Conservation (phyloP, 2,329 filamentous ascomycete species). For the Aspergillus thermomutatus region DNA sequence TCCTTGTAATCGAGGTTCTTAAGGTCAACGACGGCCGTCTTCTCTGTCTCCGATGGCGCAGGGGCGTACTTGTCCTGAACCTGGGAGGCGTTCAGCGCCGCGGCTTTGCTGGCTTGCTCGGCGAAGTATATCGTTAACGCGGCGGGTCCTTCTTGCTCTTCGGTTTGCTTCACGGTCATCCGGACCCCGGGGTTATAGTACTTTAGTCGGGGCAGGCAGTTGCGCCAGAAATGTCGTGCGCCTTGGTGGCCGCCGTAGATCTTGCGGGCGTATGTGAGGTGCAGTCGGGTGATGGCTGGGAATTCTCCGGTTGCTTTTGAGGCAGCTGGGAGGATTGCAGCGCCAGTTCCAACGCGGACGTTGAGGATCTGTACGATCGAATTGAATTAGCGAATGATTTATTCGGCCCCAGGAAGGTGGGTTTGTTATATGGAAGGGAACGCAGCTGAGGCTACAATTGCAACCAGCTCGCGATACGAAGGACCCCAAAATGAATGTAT, state of each 20-base stretch:
- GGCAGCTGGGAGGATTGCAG: slow-evolving; percentile 66
- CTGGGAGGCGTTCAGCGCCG: slow-evolving; percentile 21
- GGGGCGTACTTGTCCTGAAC: slow-evolving; percentile 34
- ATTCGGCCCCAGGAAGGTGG: not conserved
- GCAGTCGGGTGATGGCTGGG: slow-evolving; percentile 40
- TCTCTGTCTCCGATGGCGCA: slow-evolving; percentile 27
- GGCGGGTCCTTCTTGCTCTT: slow-evolving; percentile 45
- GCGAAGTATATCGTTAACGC: slow-evolving; percentile 43
- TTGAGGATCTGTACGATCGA: slow-evolving; percentile 59
- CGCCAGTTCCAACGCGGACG: slow-evolving; percentile 77
- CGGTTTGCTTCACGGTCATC: slow-evolving; percentile 74
- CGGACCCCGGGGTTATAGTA: slow-evolving; percentile 85
- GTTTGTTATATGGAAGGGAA: not conserved
- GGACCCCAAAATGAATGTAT: not conserved
- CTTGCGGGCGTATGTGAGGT: slow-evolving; percentile 44
- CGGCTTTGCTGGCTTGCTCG: slow-evolving; percentile 27
- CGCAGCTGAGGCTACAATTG: not conserved
- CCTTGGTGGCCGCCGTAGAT: slow-evolving; percentile 39
- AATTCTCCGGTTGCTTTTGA: slow-evolving; percentile 30
- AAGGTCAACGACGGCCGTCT: slow-evolving; percentile 35
- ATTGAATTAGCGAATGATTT: not conserved
- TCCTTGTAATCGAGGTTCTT: slow-evolving; percentile 37
- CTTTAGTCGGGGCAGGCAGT: slow-evolving; percentile 80
- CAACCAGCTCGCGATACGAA: not conserved
- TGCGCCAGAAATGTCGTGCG: slow-evolving; percentile 80